Percentiles rank a stretch among this genome's conserved stretches.
Conservation (phyloP, 768 basidiomycete genomes). For the Russula ochroleuca region DNA sequence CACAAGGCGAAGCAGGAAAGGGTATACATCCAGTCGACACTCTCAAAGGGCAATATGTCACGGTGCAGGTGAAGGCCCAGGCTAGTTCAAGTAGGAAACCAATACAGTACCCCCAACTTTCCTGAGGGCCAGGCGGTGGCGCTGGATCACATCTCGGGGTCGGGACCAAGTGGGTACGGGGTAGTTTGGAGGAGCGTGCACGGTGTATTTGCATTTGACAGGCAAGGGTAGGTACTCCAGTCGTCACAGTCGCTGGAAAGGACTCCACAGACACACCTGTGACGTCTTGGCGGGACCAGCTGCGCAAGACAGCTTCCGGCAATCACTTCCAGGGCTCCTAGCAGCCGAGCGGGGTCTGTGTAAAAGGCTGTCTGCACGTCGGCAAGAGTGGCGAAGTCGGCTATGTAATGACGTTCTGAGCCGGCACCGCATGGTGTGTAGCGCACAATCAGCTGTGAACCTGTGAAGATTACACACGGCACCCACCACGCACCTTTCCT, state of each 20-base stretch:
- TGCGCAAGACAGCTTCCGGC: slow-evolving; percentile 1
- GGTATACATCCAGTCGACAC: background rate
- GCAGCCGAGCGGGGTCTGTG: background rate
- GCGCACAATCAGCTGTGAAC: slow-evolving; percentile 3
- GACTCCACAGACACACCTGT: background rate
- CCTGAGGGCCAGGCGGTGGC: background rate
- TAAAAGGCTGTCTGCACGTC: background rate
- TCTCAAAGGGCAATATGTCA: background rate
- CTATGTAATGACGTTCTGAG: slow-evolving; percentile 13
- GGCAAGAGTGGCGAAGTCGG: background rate
- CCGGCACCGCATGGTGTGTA: slow-evolving; percentile 9
- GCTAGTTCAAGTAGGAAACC: background rate
- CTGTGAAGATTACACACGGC: slow-evolving; percentile 2
- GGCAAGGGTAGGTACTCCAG: background rate
- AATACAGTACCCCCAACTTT: background rate
- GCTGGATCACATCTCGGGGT: background rate
- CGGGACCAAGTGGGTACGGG: background rate
- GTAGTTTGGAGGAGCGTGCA: background rate
- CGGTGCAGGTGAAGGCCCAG: background rate
- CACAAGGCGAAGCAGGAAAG: background rate
- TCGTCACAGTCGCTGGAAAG: background rate
- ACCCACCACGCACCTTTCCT: background rate
- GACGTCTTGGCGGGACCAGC: background rate
- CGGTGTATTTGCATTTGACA: background rate
- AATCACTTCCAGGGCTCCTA: background rate